Evolutionary conservation across 2,329 filamentous ascomycete species (phyloP), one percentile per base, ranked within the genome.

Genomic region (Akanthomyces uredinophilus): DNA sequence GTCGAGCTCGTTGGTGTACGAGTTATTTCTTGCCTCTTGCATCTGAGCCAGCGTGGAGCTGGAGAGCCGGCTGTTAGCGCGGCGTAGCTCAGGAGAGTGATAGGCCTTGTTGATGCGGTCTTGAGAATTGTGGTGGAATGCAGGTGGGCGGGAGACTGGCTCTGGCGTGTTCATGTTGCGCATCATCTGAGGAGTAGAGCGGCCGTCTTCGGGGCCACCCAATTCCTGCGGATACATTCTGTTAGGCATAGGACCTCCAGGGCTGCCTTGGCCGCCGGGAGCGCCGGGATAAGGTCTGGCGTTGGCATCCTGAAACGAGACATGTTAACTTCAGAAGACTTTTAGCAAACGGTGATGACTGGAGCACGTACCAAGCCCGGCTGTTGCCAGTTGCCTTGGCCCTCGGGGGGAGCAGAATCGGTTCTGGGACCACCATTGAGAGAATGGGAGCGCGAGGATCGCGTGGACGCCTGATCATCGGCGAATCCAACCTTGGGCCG

Each of bases 61-160:
- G 29, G 95, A 96, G 72, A 98, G 87, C 24, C 92, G 88, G 67
- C 89, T 92, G 68, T 92, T 95, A 57, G 90, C 91, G 66, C 87
- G 87, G 65, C 90, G 88, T 68, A 94, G 80, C 70, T 95, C 91
- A 16, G 89, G 85, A 35, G 91, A 88, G 63, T 91, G 86, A 67
- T 90, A 86, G 0, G 90, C 90, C 50, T 73, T 85, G 63, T 83
- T 86, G 1, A 81, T 92, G 54, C 85, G 83, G 57, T 88, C 83
- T 64, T 89, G 86, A 14, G 92, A 85, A 43, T 83, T 82, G 73
- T 96, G 91, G 53, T 86, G 83, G 72, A 97, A 94, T 13, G 86
- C 86, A 3, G 94, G 94, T 1, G 94, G 93, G 6, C 82, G 79
- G 5, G 84, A 85, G 22, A 97, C 92, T 8, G 91, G 91, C 66